Evolutionary conservation across 2,329 filamentous ascomycete species (phyloP).

Genomic region (Aspergillus tubingensis): DNA sequence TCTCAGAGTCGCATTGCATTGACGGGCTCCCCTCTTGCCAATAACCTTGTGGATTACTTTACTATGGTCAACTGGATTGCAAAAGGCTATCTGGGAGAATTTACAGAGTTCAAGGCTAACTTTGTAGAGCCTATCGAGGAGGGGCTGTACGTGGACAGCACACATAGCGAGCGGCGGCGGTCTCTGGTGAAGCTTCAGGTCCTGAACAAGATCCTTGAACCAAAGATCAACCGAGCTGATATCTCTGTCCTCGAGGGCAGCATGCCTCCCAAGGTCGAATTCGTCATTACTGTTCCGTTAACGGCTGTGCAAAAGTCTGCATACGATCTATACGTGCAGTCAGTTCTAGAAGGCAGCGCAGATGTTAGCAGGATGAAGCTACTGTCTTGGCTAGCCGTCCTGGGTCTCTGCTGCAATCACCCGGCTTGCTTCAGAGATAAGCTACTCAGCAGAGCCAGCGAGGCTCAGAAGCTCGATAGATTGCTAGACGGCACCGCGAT

Average conservation of each 20-base stretch:
- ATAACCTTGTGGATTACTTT: slow-evolving; percentile 81
- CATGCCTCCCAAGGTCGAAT: slow-evolving; percentile 76
- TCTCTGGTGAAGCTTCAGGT: slow-evolving; percentile 69
- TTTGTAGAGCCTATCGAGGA: slow-evolving; percentile 72
- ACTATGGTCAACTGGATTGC: slow-evolving; percentile 87
- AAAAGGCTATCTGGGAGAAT: slow-evolving; percentile 71
- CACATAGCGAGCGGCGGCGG: slow-evolving; percentile 54
- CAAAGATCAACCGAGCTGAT: slow-evolving; percentile 76
- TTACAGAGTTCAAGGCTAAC: slow-evolving; percentile 67
- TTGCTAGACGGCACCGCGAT: slow-evolving; percentile 12
- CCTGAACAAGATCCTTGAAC: slow-evolving; percentile 70
- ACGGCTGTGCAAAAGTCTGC: slow-evolving; percentile 64
- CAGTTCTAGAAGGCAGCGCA: slow-evolving; percentile 34
- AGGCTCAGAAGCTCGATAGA: slow-evolving; percentile 18
- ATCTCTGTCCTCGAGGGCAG: slow-evolving; percentile 66
- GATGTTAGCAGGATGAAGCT: slow-evolving; percentile 48
- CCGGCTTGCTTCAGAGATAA: slow-evolving; percentile 56
- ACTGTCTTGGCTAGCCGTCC: slow-evolving; percentile 57
- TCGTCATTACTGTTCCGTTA: slow-evolving; percentile 73
- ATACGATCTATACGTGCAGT: slow-evolving; percentile 59
- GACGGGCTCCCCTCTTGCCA: slow-evolving; percentile 83
- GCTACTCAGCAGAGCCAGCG: slow-evolving; percentile 44
- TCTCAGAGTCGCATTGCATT: slow-evolving; percentile 76
- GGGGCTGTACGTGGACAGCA: slow-evolving; percentile 70
- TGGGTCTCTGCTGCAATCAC: slow-evolving; percentile 61